phyloP scores from a whole-genome alignment of 345 rosid species.

The Arabidopsis suecica region DNA sequence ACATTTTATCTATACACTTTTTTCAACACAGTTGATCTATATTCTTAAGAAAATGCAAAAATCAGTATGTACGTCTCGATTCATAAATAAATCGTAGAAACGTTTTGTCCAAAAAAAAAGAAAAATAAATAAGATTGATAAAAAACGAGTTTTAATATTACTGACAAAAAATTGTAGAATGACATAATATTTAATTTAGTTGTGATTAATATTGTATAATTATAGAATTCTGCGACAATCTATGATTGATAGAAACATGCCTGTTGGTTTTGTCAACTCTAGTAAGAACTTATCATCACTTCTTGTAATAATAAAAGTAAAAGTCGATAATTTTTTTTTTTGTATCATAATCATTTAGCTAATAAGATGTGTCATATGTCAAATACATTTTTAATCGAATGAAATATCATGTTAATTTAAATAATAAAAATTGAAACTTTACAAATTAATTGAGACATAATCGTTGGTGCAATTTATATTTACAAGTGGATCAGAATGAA shows the following conservation, averaged over 20 bases:
- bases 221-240: conserved; percentile 15
- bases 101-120: too few species aligned
- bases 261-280: conserved; percentile 43
- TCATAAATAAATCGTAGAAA: too few species aligned
- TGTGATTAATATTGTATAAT: conserved; percentile 6
- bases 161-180: conserved; percentile 1
- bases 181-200: not conserved
- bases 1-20: not conserved
- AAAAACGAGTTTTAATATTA: not conserved
- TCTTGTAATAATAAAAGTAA: conserved; percentile 24
- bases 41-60: not conserved
- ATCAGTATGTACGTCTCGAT: too few species aligned
- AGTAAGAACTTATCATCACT: conserved; percentile 26
- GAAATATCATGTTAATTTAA: not conserved
- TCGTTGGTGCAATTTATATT: conserved; percentile 16
- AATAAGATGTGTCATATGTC: conserved; percentile 3
- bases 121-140: not conserved
- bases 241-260: conserved; percentile 43
- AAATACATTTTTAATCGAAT: not conserved
- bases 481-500: conserved; percentile 20
- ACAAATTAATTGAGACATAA: conserved; percentile 13
- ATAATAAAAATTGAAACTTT: not conserved
- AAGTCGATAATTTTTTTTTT: not conserved
- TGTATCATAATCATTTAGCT: not conserved
- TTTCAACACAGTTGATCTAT: not conserved